Percentiles rank a stretch among this genome's conserved stretches.
phyloP scores from a whole-genome alignment of 2,329 filamentous ascomycete species.

The Cytospora mali region DNA sequence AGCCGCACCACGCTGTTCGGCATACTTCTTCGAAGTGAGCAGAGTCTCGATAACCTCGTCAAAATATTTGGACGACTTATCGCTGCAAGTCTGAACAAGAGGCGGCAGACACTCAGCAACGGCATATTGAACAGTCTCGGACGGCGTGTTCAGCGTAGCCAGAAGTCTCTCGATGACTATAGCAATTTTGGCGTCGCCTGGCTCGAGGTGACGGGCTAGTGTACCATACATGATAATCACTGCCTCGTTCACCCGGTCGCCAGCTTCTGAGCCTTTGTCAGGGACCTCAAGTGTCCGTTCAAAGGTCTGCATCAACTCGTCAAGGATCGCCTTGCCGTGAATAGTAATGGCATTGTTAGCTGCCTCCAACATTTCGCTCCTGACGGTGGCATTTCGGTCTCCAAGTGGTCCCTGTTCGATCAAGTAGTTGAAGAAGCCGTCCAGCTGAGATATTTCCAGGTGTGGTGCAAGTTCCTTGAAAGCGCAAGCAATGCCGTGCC shows the following conservation, averaged over 20 bases:
- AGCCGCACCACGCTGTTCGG: slow-evolving; percentile 87
- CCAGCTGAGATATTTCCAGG: slow-evolving; percentile 70
- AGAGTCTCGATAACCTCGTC: slow-evolving; percentile 79
- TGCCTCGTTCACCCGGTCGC: slow-evolving; percentile 92
- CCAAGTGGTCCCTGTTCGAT: slow-evolving; percentile 86
- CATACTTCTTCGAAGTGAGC: slow-evolving; percentile 87
- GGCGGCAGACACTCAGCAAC: slow-evolving; percentile 93
- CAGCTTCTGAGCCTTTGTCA: slow-evolving; percentile 77
- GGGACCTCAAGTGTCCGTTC: slow-evolving; percentile 85
- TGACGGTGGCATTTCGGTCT: slow-evolving; percentile 75
- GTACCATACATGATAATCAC: slow-evolving; percentile 98
- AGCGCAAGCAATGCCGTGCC: slow-evolving; percentile 85
- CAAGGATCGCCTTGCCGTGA: slow-evolving; percentile 80
- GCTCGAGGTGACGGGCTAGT: slow-evolving; percentile 80
- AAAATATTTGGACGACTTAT: slow-evolving; percentile 79
- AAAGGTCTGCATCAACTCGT: slow-evolving; percentile 89
- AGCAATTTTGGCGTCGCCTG: slow-evolving; percentile 85
- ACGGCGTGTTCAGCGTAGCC: slow-evolving; percentile 87
- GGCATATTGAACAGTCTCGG: slow-evolving; percentile 94
- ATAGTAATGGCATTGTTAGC: slow-evolving; percentile 78
- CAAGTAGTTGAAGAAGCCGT: slow-evolving; percentile 80
- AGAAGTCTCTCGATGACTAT: slow-evolving; percentile 86
- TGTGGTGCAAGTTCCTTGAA: slow-evolving; percentile 78
- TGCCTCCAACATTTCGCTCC: slow-evolving; percentile 89
- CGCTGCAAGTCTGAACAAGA: slow-evolving; percentile 77